Evolutionary conservation across 495 filamentous ascomycete species (phyloP).

Genomic region (Cercophora sp.): DNA sequence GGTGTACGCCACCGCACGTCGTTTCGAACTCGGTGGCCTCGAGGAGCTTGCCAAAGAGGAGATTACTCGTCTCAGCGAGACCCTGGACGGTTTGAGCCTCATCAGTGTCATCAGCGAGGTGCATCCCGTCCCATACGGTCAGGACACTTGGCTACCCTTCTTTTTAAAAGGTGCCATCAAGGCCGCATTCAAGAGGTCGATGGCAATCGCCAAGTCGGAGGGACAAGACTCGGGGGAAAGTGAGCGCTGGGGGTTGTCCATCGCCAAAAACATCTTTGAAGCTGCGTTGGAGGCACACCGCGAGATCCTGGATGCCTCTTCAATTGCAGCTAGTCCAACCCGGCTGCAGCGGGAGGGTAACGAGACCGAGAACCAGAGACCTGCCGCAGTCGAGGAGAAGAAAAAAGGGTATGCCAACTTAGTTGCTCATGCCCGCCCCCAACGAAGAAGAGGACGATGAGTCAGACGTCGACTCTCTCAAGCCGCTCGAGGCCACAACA

Average conservation of each 20-base stretch:
- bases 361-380: no score
- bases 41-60: background rate
- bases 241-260: background rate
- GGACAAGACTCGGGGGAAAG: background rate
- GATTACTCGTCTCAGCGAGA: background rate
- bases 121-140: background rate
- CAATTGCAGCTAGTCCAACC: no score
- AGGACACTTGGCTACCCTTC: slow-evolving; percentile 1
- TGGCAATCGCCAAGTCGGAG: background rate
- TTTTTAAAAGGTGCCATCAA: background rate
- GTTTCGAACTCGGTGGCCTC: background rate
- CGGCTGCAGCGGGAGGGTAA: no score
- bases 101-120: background rate
- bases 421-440: no score
- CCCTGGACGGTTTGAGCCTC: background rate
- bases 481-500: no score
- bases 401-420: no score
- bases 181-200: background rate
- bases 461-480: no score
- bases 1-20: background rate
- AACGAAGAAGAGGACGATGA: no score
- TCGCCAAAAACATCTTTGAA: background rate
- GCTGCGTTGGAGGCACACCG: background rate
- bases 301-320: no score
- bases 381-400: no score